Evolutionary conservation across 2,329 filamentous ascomycete species (phyloP), one percentile per base, ranked within the genome.

Genomic region (Allantophomopsis lycopodina): DNA sequence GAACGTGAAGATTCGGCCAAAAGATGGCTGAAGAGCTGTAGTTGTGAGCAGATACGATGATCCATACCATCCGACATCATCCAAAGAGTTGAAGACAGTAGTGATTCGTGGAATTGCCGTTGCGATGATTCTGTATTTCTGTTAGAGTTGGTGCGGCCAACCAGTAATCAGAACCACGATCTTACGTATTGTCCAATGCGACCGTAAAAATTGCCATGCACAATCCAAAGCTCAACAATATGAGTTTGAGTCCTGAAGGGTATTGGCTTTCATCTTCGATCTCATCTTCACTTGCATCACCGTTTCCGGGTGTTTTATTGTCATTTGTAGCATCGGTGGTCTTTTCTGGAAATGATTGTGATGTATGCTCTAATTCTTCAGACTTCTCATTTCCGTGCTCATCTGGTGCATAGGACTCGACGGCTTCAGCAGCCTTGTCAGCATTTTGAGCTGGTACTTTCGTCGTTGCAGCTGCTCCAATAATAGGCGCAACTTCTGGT

Each of bases 151-250:
- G 23, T 28, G 11, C 8, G 5, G 7, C 11, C 3, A 28, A 10
- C 8, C 23, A 28, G 23, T 28, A 28, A 10, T 12, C 10, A 28
- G 23, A 28, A 28, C 10, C 23, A 28, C 23, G 7, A 28, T 28
- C 23, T 28, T 28, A 28, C 23, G 23, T 28, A 10, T 28, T 28
- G 23, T 28, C 66, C 10, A 71, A 58, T 37, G 65, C 60, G 37
- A 68, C 55, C 5, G 68, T 57, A 47, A 71, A 69, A 20, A 69
- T 59, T 42, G 59, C 61, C 39, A 70, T 50, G 17, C 65, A 60
- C 8, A 72, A 52, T 18, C 66, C 66, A 18, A 67, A 46, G 14
- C 68, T 58, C 40, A 71, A 62, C 41, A 68, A 56, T 35, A 50
- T 48, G 8, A 57, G 40, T 39, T 49, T 47, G 12, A 51, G 23